phyloP scores from a whole-genome alignment of 148 eudicot species.

The Persicaria tinctoria region DNA sequence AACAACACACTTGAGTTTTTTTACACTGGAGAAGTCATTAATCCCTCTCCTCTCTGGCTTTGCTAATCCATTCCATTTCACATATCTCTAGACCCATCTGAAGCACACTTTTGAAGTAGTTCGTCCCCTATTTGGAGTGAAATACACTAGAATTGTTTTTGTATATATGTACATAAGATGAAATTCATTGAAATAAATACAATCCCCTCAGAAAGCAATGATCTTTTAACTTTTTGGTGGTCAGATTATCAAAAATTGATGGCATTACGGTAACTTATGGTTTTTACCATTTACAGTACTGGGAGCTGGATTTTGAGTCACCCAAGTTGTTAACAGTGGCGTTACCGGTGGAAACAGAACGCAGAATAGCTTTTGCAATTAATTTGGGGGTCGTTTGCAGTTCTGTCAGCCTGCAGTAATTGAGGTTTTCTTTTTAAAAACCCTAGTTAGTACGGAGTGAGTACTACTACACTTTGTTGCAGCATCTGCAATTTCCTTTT shows the following conservation, averaged over 20 bases:
- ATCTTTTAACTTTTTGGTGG: too few species aligned
- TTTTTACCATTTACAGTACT: too few species aligned
- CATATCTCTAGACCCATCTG: background rate
- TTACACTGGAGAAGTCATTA: background rate
- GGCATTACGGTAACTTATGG: too few species aligned
- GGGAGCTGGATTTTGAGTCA: too few species aligned
- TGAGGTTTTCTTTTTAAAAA: background rate
- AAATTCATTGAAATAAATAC: too few species aligned
- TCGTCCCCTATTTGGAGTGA: too few species aligned
- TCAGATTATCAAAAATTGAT: too few species aligned
- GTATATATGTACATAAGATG: too few species aligned
- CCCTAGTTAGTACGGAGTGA: background rate
- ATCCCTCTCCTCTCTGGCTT: background rate
- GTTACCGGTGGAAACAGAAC: background rate
- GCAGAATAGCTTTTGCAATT: background rate
- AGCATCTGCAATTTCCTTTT: background rate
- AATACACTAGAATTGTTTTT: too few species aligned
- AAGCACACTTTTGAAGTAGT: too few species aligned
- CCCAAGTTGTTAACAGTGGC: background rate
- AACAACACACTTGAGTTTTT: background rate
- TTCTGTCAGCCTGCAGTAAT: constrained; percentile 1
- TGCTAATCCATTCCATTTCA: background rate
- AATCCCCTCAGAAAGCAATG: too few species aligned
- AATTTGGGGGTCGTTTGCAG: background rate
- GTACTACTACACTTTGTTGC: background rate